phyloP scores from a whole-genome alignment of 352 stramenopile species.

The Pseudoperonospora humuli region DNA sequence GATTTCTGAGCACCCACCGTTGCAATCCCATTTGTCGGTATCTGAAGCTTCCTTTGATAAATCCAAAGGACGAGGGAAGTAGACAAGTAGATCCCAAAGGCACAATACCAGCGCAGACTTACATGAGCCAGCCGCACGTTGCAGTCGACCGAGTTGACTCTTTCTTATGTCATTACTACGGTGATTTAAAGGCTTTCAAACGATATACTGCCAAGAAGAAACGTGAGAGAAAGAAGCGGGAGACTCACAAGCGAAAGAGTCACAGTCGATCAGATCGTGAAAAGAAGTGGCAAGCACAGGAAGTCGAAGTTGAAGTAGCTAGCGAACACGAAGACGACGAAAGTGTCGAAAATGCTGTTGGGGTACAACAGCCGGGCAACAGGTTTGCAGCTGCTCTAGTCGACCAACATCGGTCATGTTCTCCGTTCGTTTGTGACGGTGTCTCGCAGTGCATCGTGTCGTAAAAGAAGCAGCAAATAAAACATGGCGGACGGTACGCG shows the following conservation, averaged over 20 bases:
- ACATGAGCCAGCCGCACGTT: conserved; percentile 57
- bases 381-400: conserved; percentile 16
- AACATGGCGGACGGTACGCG: conserved; percentile 3
- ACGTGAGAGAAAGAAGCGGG: conserved; percentile 21
- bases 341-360: conserved; percentile 5
- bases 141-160: conserved; percentile 51
- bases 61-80: conserved; percentile 45
- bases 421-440: conserved; percentile 26
- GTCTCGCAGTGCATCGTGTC: conserved; percentile 24
- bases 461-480: conserved; percentile 17
- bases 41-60: conserved; percentile 62
- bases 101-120: conserved; percentile 58
- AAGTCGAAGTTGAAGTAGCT: conserved; percentile 5
- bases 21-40: conserved; percentile 82
- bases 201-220: conserved; percentile 49
- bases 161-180: conserved; percentile 67
- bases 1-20: conserved; percentile 65
- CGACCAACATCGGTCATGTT: conserved; percentile 29
- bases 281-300: conserved; percentile 11
- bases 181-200: conserved; percentile 62
- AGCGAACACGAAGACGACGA: conserved; percentile 5
- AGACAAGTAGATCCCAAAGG: conserved; percentile 36
- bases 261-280: conserved; percentile 2
- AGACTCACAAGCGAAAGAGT: conserved; percentile 19
- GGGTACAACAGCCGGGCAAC: conserved; percentile 4